Evolutionary conservation across 2,329 filamentous ascomycete genomes (phyloP).

Genomic region (Aureobasidium sp.): DNA sequence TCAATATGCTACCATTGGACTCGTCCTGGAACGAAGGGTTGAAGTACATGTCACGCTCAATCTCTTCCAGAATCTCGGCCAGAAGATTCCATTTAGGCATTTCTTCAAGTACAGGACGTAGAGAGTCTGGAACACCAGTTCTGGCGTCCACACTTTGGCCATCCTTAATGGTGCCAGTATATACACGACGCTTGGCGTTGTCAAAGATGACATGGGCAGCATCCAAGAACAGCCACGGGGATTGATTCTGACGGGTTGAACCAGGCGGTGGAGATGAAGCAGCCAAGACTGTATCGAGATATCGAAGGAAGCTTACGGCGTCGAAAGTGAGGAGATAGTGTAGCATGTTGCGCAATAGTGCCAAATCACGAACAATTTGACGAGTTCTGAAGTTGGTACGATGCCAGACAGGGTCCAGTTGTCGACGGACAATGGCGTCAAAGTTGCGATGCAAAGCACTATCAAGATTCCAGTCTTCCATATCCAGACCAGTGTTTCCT

Average conservation of each 20-base stretch:
- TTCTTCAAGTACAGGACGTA: constrained; percentile 81
- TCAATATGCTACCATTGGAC: constrained; percentile 83
- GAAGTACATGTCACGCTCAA: constrained; percentile 82
- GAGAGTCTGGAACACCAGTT: constrained; percentile 47
- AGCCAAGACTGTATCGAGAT: constrained; percentile 87
- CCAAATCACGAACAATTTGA: constrained; percentile 86
- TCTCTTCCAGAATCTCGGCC: constrained; percentile 86
- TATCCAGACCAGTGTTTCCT: constrained; percentile 78
- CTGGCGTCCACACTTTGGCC: constrained; percentile 43
- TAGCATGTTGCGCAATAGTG: constrained; percentile 72
- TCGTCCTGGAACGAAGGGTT: constrained; percentile 69
- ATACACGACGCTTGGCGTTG: constrained; percentile 79
- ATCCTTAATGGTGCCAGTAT: constrained; percentile 61
- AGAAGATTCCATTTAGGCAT: constrained; percentile 89
- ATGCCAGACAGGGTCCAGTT: constrained; percentile 96
- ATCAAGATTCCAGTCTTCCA: constrained; percentile 95
- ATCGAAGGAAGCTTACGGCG: constrained; percentile 82
- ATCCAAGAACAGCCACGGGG: constrained; percentile 93
- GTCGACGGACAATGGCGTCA: constrained; percentile 76
- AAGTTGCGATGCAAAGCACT: constrained; percentile 90
- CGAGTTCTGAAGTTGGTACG: constrained; percentile 89
- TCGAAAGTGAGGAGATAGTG: constrained; percentile 78
- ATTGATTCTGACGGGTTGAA: constrained; percentile 79
- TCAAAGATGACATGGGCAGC: constrained; percentile 92
- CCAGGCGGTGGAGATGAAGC: constrained; percentile 83